These are phyloP conservation scores for Ophiocordyceps robertsii DNA, from an alignment of 2,329 filamentous ascomycete species.

Conservation along the genomic window DNA sequence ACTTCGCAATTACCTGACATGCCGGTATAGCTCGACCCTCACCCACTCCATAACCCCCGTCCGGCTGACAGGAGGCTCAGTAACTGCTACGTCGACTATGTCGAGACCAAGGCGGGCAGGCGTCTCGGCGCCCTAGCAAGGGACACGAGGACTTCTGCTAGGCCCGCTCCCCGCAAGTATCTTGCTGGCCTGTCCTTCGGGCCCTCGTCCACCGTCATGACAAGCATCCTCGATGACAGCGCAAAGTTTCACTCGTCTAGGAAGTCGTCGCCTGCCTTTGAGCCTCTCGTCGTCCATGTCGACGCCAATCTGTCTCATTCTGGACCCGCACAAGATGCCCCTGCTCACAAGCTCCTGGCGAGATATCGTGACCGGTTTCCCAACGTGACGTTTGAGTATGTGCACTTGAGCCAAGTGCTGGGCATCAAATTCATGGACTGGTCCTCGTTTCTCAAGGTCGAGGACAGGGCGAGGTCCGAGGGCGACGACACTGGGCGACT, in stretches of 20 bases:
- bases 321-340: slow-evolving; percentile 7
- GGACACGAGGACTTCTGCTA: slow-evolving; percentile 25
- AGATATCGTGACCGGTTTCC: slow-evolving; percentile 50
- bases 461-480: neutral
- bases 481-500: slow-evolving; percentile 29
- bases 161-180: slow-evolving; percentile 30
- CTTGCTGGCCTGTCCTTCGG: slow-evolving; percentile 76
- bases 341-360: slow-evolving; percentile 31
- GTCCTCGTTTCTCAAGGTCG: slow-evolving; percentile 24
- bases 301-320: slow-evolving; percentile 24
- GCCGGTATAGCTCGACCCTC: slow-evolving; percentile 10
- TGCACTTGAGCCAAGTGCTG: slow-evolving; percentile 53
- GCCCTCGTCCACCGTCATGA: slow-evolving; percentile 61
- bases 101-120: slow-evolving; percentile 67
- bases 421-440: slow-evolving; percentile 38
- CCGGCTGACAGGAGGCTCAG: slow-evolving; percentile 9
- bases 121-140: slow-evolving; percentile 43
- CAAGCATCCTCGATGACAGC: slow-evolving; percentile 63
- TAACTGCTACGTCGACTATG: slow-evolving; percentile 66
- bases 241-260: slow-evolving; percentile 50
- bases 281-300: slow-evolving; percentile 47
- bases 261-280: slow-evolving; percentile 53
- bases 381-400: slow-evolving; percentile 45
- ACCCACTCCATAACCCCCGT: neutral
- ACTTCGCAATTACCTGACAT: slow-evolving; percentile 18